Conservation (phyloP, 331 rosid species). For the Malus hybrid region DNA sequence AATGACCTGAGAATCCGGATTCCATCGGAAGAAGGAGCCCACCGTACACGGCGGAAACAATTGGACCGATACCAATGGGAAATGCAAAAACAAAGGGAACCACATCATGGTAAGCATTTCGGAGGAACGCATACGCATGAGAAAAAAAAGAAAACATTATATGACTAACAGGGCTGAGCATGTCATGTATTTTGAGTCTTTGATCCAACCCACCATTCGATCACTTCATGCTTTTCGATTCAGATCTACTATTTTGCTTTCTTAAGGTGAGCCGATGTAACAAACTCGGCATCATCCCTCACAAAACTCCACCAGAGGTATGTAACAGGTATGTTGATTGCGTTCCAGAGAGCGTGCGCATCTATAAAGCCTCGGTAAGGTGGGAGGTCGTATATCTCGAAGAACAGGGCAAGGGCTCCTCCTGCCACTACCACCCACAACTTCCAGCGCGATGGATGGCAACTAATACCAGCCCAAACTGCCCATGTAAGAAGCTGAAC, state of each 20-base stretch:
- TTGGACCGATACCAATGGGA: constrained; percentile 20
- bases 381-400: constrained; percentile 75
- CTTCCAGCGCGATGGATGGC: constrained; percentile 66
- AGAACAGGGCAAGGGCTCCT: constrained; percentile 50
- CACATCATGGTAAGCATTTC: constrained; percentile 44
- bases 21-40: constrained; percentile 1
- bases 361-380: constrained; percentile 80
- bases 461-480: constrained; percentile 47
- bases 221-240: constrained; percentile 5
- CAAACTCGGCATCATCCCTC: constrained; percentile 86
- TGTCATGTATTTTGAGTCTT: constrained; percentile 21
- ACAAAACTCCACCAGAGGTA: constrained; percentile 92
- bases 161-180: constrained; percentile 27
- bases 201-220: constrained; percentile 35
- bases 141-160: constrained; percentile 25
- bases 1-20: constrained; percentile 24
- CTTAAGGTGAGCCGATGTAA: constrained; percentile 60
- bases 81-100: constrained; percentile 28
- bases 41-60: constrained; percentile 33
- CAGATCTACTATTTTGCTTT: constrained; percentile 41
- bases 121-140: constrained; percentile 39
- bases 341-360: constrained; percentile 74
- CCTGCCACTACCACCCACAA: constrained; percentile 62
- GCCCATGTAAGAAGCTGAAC: constrained; percentile 83
- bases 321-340: constrained; percentile 66